A percentile compares a stretch with the other conserved stretches of the same genome.
Evolutionary conservation across 78 protist genomes (phyloP).

Genomic region (Dictyostelium citrinum): DNA sequence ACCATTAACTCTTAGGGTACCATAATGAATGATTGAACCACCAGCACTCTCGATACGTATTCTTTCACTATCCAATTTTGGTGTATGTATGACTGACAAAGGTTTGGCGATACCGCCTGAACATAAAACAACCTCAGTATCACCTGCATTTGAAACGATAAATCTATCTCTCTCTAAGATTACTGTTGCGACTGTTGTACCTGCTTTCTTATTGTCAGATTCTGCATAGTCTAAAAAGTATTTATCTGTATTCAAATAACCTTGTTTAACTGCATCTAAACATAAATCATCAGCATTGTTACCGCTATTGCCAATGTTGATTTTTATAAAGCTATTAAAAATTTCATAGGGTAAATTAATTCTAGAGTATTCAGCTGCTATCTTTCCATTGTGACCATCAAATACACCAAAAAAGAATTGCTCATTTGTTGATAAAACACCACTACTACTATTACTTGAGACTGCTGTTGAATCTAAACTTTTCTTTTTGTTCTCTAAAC

Average conservation of each 20-base stretch:
- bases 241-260: conserved; percentile 2
- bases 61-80: conserved; percentile 45
- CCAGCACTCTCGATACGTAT: conserved; percentile 53
- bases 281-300: neutral
- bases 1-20: conserved; percentile 79
- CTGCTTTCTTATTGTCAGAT: conserved; percentile 56
- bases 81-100: conserved; percentile 27
- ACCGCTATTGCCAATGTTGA: neutral
- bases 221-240: conserved; percentile 48
- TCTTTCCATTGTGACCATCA: conserved; percentile 78
- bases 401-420: conserved; percentile 71
- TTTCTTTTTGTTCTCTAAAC: neutral
- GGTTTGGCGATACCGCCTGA: conserved; percentile 1
- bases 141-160: conserved; percentile 53
- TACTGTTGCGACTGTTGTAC: conserved; percentile 67
- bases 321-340: neutral
- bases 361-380: conserved; percentile 67
- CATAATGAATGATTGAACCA: conserved; percentile 62
- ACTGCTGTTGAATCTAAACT: neutral
- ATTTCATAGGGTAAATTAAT: conserved; percentile 44
- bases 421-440: neutral
- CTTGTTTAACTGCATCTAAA: neutral
- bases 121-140: conserved; percentile 57
- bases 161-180: conserved; percentile 4
- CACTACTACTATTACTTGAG: neutral